A percentile compares a stretch with the other conserved stretches of the same genome.
Evolutionary conservation across 2,329 filamentous ascomycete species (phyloP).

Genomic region (Penicillium capsulatum): DNA sequence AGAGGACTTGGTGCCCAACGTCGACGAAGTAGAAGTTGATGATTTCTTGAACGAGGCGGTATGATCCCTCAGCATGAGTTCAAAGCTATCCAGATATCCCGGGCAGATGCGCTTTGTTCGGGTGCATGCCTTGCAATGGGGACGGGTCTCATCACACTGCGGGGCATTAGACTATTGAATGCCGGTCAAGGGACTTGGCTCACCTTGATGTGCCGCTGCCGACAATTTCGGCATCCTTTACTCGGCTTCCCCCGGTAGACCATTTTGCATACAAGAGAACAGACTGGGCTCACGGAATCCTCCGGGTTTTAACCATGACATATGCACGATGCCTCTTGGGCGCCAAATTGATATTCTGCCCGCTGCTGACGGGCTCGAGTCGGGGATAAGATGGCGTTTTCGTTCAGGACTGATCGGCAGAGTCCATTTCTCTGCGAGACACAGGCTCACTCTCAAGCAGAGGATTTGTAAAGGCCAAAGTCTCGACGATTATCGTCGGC

Average conservation of each 20-base stretch:
- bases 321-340: no score
- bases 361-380: no score
- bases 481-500: no score
- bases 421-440: no score
- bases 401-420: no score
- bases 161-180: no score
- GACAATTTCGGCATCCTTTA: conserved; percentile 28
- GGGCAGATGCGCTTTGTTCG: conserved; percentile 28
- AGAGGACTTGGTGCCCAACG: background rate
- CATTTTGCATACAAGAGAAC: conserved; percentile 14
- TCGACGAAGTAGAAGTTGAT: background rate
- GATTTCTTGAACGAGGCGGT: conserved; percentile 15
- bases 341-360: no score
- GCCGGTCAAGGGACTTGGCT: no score
- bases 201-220: conserved; percentile 30
- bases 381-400: no score
- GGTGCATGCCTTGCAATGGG: conserved; percentile 27
- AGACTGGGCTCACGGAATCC: no score
- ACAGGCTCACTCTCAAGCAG: no score
- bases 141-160: conserved; percentile 31
- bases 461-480: background rate
- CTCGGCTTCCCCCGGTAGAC: conserved; percentile 29
- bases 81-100: conserved; percentile 28
- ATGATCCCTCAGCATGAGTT: conserved; percentile 26
- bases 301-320: no score